Base-by-base conservation (phyloP, 129 eudicot species). In the Centrapalus pauciflorus region DNA sequence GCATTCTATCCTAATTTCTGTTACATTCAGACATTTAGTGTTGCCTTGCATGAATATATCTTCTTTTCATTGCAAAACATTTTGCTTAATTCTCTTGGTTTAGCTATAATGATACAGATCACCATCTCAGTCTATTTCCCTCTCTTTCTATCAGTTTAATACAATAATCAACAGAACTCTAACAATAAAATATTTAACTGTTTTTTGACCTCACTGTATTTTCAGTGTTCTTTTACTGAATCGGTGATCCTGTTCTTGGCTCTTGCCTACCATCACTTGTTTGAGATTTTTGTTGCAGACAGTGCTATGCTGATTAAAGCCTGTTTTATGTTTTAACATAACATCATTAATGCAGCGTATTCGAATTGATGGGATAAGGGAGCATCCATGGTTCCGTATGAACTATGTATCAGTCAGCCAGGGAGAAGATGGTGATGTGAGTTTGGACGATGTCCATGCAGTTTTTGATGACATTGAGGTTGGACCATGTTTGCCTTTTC, bases 391-490 rank as follows among this genome's bases (percentile, higher is more conserved):
- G 97, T 94, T 94, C 73, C 77, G 9, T 52, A 78, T 66, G 77
- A 86, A 78, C 69, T 94, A 94, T 67, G 76, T 74, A 65, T 69
- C 90, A 77, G 76, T 77, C 21, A 70, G 78, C 63, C 83, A 80
- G 35, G 81, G 79, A 16, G 93, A 82, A 73, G 99, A 86, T 61
- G 82, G 83, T 72, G 93, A 73, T 67, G 97, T 89, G 79, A 86
- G 74, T 77, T 79, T 89, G 80, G 99, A 94, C 43, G 99, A 94
- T 75, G 85, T 94, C 26, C 79, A 78, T 73, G 99, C 97, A 54
- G 99, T 89, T 73, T 94, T 94, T 24, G 90, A 89, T 62, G 97
- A 84, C 73, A 84, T 94, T 72, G 88, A 94, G 99, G 99, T 94
- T 58, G 26, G 65, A 27, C 29, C 41, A 24, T 61, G 45, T 21